Base-by-base conservation (phyloP, 208 protist species). In the Trypanosoma conorhini region DNA sequence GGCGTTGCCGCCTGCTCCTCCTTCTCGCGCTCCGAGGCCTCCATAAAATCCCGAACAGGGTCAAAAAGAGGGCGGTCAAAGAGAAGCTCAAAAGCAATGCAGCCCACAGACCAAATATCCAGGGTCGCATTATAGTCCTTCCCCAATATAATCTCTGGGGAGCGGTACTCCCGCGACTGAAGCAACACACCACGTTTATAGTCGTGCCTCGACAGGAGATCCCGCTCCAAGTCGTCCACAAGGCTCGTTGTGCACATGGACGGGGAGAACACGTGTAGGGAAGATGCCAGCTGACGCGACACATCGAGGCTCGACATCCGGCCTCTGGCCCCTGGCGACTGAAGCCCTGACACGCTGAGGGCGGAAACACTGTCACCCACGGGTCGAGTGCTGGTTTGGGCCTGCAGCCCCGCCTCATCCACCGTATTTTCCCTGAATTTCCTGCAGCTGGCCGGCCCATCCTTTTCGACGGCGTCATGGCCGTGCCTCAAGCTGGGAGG, bases 151-250 rank as follows among this genome's bases (percentile, higher is more conserved):
- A 91, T 78, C 70, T 95, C 90, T 7, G 88, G 90, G 0, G 83
- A 56, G 54, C 90, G 87, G 74, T 95, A 95, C 70, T 94, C 82
- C 28, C 90, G 80, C 33, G 84, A 91, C 60, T 93, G 90, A n/a
- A 93, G 59, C 24, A 72, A 64, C 51, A 67, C 67, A 9, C 80
- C 85, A 50, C 81, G 79, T 2, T 48, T 42, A 72, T 83, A 90
- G 31, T 54, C 70, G 51, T 87, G 81, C 3, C 72, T 67, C 7
- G 68, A 62, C 17, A 87, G 26, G 19, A 90, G 76, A 42, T 81
- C 72, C 28, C 75, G 56, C 65, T 90, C 79, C n/a, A 86, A 55
- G 38, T 72, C 71, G 50, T 46, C 28, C 13, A 65, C 67, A 48
- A 21, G 24, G 24, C 30, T 35, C 2, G 46, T 50, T 21, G 42